These are phyloP conservation scores for Boeremia exigua DNA, from an alignment of 2,329 filamentous ascomycete species.

Conservation along the genomic window DNA sequence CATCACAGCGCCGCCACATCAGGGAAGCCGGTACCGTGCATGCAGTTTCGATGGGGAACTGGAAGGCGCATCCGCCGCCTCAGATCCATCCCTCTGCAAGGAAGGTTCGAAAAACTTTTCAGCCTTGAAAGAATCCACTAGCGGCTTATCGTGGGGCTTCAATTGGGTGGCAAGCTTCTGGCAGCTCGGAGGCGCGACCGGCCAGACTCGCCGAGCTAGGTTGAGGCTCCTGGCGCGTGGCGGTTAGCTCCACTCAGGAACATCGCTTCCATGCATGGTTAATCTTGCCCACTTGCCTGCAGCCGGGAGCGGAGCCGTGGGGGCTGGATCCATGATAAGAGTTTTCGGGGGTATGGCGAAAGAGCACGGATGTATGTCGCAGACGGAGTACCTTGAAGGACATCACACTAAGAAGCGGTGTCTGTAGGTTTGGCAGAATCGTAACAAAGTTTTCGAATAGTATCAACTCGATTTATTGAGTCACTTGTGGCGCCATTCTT, in stretches of 20 bases:
- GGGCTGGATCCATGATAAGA: constrained; percentile 20
- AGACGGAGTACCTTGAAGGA: constrained; percentile 2
- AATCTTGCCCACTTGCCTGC: constrained; percentile 17
- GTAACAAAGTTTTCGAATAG: neutral
- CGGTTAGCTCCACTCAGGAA: constrained; percentile 17
- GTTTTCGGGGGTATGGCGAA: constrained; percentile 11
- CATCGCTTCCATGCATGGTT: constrained; percentile 22
- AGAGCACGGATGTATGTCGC: constrained; percentile 4
- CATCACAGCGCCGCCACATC: constrained; percentile 14
- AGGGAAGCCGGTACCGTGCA: constrained; percentile 14
- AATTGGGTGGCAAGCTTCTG: constrained; percentile 11
- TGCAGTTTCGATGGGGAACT: constrained; percentile 10
- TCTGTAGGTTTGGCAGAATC: constrained; percentile 7
- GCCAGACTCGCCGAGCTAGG: constrained; percentile 20
- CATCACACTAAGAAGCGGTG: constrained; percentile 11
- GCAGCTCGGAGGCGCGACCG: constrained; percentile 4
- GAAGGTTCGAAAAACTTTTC: constrained; percentile 15
- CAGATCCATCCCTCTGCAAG: constrained; percentile 11
- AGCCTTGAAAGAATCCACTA: constrained; percentile 16
- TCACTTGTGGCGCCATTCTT: constrained; percentile 9
- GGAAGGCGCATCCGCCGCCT: constrained; percentile 12
- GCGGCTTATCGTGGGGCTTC: constrained; percentile 14
- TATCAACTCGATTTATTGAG: neutral
- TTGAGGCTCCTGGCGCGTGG: constrained; percentile 19
- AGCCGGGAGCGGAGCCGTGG: constrained; percentile 18